Conservation (phyloP, 345 rosid species). For the Syzygium aromaticum region DNA sequence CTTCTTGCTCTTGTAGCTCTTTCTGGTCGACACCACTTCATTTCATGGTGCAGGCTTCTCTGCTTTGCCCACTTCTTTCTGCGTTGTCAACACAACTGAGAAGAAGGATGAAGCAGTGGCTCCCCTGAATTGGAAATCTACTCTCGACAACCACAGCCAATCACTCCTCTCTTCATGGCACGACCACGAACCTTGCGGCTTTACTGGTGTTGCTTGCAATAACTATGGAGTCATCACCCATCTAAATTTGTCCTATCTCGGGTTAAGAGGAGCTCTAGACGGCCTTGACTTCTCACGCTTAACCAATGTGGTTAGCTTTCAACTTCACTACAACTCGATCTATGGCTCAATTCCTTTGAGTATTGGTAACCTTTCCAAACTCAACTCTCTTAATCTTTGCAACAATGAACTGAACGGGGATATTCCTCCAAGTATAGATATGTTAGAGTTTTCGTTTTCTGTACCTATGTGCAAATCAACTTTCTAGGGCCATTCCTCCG, state of each 20-base stretch:
- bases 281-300: neutral
- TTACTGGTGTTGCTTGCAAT: neutral
- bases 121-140: neutral
- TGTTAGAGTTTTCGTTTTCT: neutral
- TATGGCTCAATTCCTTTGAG: neutral
- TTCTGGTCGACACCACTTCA: neutral
- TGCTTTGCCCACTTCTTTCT: neutral
- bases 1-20: neutral
- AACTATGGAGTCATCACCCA: fast-evolving
- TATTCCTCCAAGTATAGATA: neutral
- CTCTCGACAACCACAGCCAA: neutral
- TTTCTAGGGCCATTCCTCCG: neutral
- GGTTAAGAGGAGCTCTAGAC: neutral
- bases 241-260: neutral
- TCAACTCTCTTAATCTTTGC: neutral
- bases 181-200: neutral
- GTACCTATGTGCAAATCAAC: neutral
- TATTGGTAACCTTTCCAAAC: neutral
- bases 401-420: neutral
- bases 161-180: neutral
- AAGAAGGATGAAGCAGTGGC: neutral
- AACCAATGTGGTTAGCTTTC: neutral
- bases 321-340: neutral
- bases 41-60: fast-evolving
- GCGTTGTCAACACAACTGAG: neutral